These are phyloP conservation scores for Musa beccarii DNA, from an alignment of 176 grass and related monocot genomes.

Conservation along the genomic window DNA sequence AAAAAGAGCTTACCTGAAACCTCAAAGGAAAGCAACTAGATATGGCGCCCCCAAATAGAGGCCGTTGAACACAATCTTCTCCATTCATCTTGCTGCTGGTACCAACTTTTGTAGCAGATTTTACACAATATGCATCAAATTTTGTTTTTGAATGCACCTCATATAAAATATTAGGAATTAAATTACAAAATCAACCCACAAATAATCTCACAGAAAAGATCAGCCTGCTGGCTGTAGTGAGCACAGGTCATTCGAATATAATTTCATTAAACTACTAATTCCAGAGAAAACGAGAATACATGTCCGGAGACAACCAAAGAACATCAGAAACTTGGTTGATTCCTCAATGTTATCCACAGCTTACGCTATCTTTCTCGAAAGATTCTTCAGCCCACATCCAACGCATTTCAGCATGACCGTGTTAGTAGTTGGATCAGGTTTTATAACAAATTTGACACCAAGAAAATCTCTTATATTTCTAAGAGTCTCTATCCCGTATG, in stretches of 20 bases:
- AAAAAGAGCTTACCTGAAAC: constrained; percentile 44
- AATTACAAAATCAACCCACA: too few species aligned
- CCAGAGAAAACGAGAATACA: too few species aligned
- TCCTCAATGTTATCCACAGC: background rate
- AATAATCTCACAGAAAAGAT: too few species aligned
- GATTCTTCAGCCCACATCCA: constrained; percentile 64
- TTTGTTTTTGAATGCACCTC: too few species aligned
- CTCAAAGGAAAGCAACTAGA: constrained; percentile 53
- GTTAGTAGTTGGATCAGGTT: constrained; percentile 56
- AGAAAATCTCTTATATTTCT: constrained; percentile 84
- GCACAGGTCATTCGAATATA: too few species aligned
- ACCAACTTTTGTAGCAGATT: too few species aligned
- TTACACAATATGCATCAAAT: too few species aligned
- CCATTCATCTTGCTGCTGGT: constrained; percentile 36
- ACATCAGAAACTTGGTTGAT: too few species aligned
- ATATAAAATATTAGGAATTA: too few species aligned
- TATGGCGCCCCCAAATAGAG: constrained; percentile 83
- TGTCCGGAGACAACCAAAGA: too few species aligned
- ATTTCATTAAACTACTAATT: too few species aligned
- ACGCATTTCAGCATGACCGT: constrained; percentile 73
- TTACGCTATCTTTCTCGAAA: constrained; percentile 60
- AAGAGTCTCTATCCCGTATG: constrained; percentile 64
- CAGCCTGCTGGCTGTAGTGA: too few species aligned
- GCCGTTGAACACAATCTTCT: constrained; percentile 36
- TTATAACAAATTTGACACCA: constrained; percentile 65